Evolutionary conservation across 148 eudicot genomes (phyloP).

Genomic region (Tetragonia tetragonoides): DNA sequence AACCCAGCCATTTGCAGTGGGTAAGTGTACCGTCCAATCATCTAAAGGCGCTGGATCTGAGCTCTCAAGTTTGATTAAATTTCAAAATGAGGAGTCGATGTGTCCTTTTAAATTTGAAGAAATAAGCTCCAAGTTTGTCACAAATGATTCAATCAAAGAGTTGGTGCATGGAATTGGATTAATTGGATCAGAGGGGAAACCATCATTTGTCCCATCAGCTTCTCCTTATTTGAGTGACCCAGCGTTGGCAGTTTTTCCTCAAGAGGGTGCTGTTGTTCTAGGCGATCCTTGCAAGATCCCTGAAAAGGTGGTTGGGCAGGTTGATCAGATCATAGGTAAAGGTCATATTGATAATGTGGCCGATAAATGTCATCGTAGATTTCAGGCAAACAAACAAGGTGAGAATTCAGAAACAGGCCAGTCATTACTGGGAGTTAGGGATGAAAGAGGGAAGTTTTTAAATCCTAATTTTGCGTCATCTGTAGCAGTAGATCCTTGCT

Average conservation of each 20-base stretch:
- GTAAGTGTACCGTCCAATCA: slow-evolving; percentile 21
- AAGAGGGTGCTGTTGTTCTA: slow-evolving; percentile 12
- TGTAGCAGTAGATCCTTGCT: slow-evolving; percentile 25
- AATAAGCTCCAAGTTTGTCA: slow-evolving; percentile 54
- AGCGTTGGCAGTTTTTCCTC: slow-evolving; percentile 28
- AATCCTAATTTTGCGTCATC: slow-evolving; percentile 9
- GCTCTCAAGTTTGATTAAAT: slow-evolving; percentile 30
- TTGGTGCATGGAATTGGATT: slow-evolving; percentile 57
- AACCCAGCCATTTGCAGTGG: slow-evolving; percentile 18
- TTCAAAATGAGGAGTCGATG: slow-evolving; percentile 34
- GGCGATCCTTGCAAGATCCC: slow-evolving; percentile 20
- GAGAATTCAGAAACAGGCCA: slow-evolving; percentile 21
- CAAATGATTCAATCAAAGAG: slow-evolving; percentile 52
- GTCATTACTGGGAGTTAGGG: slow-evolving; percentile 4
- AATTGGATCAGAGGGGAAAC: slow-evolving; percentile 56
- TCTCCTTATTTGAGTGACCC: slow-evolving; percentile 49
- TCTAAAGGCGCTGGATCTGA: slow-evolving; percentile 26
- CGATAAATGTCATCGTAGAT: slow-evolving; percentile 11
- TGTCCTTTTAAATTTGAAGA: slow-evolving; percentile 51
- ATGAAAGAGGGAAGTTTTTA: slow-evolving; percentile 23
- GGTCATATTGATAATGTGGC: slow-evolving; percentile 18
- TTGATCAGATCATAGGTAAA: slow-evolving; percentile 15
- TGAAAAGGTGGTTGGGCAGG: slow-evolving; percentile 28
- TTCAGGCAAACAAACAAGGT: slow-evolving; percentile 11
- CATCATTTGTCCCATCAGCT: slow-evolving; percentile 39